These are phyloP conservation scores for Rhizophagus prolifer DNA, from an alignment of 192 early-diverging fungal species.

Conservation along the genomic window DNA sequence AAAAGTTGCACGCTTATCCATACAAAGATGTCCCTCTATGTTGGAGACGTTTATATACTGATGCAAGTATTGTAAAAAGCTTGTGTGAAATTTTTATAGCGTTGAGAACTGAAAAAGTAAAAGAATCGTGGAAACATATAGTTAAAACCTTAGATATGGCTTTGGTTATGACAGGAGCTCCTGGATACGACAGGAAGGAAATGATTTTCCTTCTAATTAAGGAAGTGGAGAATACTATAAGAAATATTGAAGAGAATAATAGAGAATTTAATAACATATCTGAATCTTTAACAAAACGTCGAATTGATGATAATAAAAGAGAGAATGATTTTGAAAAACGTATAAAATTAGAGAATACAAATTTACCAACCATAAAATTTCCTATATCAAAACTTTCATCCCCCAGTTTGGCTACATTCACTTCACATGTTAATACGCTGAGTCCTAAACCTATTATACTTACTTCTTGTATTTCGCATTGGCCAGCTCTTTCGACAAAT, in stretches of 20 bases:
- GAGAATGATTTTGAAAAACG: background rate
- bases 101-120: background rate
- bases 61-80: slow-evolving; percentile 45
- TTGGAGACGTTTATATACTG: slow-evolving; percentile 53
- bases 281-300: slow-evolving; percentile 25
- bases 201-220: slow-evolving; percentile 37
- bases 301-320: background rate
- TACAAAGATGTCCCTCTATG: slow-evolving; percentile 50
- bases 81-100: slow-evolving; percentile 25
- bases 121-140: slow-evolving; percentile 30
- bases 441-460: slow-evolving; percentile 53
- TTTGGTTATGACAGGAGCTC: slow-evolving; percentile 57
- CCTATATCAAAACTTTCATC: slow-evolving; percentile 34
- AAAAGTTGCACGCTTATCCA: slow-evolving; percentile 43
- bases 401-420: slow-evolving; percentile 42
- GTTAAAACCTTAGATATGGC: slow-evolving; percentile 53
- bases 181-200: slow-evolving; percentile 34
- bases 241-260: slow-evolving; percentile 2
- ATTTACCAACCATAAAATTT: slow-evolving; percentile 27
- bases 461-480: slow-evolving; percentile 53
- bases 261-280: background rate
- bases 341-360: background rate
- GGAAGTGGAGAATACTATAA: slow-evolving; percentile 24
- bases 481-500: slow-evolving; percentile 62
- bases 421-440: slow-evolving; percentile 34